phyloP scores from a whole-genome alignment of 257 asterid genomes.

The Voacanga thouarsii region DNA sequence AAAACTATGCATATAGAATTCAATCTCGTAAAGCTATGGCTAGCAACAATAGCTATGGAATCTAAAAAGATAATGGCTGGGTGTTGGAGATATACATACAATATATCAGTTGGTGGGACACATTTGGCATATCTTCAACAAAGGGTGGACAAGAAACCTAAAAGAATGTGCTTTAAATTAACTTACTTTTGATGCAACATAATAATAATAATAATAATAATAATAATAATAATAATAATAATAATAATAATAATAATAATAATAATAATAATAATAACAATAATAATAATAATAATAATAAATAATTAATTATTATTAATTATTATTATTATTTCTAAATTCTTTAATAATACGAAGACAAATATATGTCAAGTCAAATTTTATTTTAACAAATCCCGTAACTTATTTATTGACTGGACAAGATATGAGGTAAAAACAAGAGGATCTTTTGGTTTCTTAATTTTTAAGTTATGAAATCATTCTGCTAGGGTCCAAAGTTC shows the following conservation, averaged over 20 bases:
- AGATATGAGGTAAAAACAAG: background rate
- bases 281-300: too few relatives aligned
- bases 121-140: background rate
- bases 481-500: background rate
- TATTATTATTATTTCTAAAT: too few relatives aligned
- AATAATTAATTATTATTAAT: too few relatives aligned
- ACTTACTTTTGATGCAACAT: background rate
- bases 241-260: too few relatives aligned
- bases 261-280: too few relatives aligned
- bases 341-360: background rate
- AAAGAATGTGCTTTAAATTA: constrained; percentile 5
- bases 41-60: background rate
- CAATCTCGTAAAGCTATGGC: background rate
- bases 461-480: background rate
- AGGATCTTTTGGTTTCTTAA: background rate
- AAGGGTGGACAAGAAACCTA: constrained; percentile 1
- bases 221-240: too few relatives aligned
- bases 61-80: background rate
- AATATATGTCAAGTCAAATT: background rate
- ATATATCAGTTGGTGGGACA: background rate
- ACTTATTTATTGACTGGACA: background rate
- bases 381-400: background rate
- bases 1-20: background rate
- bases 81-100: background rate
- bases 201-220: too few relatives aligned